A percentile compares a stretch with the other conserved stretches of the same genome.
These are phyloP conservation scores for Candida sanyaensis DNA, from an alignment of 1,139 yeast genomes.

Conservation along the genomic window DNA sequence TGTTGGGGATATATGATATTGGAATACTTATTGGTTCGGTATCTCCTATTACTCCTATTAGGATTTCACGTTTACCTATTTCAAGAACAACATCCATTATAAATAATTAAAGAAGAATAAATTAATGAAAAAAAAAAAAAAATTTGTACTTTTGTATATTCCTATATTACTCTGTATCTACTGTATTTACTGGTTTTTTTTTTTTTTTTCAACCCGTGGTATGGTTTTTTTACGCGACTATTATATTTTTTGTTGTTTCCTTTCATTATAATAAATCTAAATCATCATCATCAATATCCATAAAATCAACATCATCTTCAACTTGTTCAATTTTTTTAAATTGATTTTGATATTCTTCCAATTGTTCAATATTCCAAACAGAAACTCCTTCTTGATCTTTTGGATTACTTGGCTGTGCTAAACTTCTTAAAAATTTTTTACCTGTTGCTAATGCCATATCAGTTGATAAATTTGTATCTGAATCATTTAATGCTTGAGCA, in stretches of 20 bases:
- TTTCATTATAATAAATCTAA: slow-evolving; percentile 34
- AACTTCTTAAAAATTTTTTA: slow-evolving; percentile 83
- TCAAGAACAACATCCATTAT: slow-evolving; percentile 8
- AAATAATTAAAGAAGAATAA: not conserved
- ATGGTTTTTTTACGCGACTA: not conserved
- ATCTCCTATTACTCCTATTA: slow-evolving; percentile 49
- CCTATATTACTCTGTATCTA: too few relatives aligned
- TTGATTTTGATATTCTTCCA: slow-evolving; percentile 60
- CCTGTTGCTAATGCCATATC: slow-evolving; percentile 98
- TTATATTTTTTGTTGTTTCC: not conserved
- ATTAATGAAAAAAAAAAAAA: not conserved
- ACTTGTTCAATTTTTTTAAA: slow-evolving; percentile 31
- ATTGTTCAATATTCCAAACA: slow-evolving; percentile 83
- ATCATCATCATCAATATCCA: slow-evolving; percentile 52
- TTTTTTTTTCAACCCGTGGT: too few relatives aligned
- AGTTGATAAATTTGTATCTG: slow-evolving; percentile 88
- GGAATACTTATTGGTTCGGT: slow-evolving; percentile 27
- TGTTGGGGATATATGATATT: slow-evolving; percentile 7
- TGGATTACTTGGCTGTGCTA: slow-evolving; percentile 93
- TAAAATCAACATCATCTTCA: slow-evolving; percentile 34
- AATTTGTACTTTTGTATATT: too few relatives aligned
- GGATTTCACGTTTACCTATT: slow-evolving; percentile 22
- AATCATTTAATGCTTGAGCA: slow-evolving; percentile 86
- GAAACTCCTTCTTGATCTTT: slow-evolving; percentile 94
- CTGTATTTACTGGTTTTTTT: too few relatives aligned